A percentile compares a stretch with the other conserved stretches of the same genome.
phyloP scores from a whole-genome alignment of 371 early-diverging fungal species.

The Caulochytrium protostelioides region DNA sequence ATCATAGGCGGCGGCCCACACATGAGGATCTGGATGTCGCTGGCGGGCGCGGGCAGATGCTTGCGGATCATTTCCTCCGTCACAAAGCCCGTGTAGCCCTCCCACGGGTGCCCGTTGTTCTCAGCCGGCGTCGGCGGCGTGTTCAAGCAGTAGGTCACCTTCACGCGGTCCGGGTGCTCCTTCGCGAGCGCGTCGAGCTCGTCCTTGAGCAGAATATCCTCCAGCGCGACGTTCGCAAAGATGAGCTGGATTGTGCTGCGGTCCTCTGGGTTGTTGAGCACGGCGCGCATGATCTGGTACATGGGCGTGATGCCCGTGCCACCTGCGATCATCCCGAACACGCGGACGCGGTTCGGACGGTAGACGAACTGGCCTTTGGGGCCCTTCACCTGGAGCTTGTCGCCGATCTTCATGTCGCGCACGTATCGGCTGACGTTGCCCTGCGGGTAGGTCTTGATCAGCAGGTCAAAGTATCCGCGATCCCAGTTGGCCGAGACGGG shows the following conservation, averaged over 20 bases:
- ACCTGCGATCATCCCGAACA: slow-evolving; percentile 55
- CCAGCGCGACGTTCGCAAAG: slow-evolving; percentile 72
- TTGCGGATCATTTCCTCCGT: slow-evolving; percentile 55
- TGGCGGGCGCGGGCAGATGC: slow-evolving; percentile 32
- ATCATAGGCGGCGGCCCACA: slow-evolving; percentile 92
- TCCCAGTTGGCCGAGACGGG: slow-evolving; percentile 69
- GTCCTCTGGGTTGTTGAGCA: slow-evolving; percentile 61
- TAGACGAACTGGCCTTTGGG: slow-evolving; percentile 82
- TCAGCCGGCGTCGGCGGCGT: slow-evolving; percentile 7
- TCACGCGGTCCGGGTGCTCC: slow-evolving; percentile 47
- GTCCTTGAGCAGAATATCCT: slow-evolving; percentile 67
- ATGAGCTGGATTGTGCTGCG: slow-evolving; percentile 60
- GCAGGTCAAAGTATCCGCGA: slow-evolving; percentile 65
- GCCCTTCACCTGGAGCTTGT: slow-evolving; percentile 57
- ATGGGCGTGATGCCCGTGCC: slow-evolving; percentile 70
- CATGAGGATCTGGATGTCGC: slow-evolving; percentile 64
- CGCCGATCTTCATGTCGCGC: slow-evolving; percentile 49
- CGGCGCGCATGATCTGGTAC: slow-evolving; percentile 52
- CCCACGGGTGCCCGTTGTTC: slow-evolving; percentile 36
- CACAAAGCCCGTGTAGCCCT: slow-evolving; percentile 67
- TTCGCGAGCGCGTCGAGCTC: slow-evolving; percentile 57
- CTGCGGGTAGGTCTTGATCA: slow-evolving; percentile 74
- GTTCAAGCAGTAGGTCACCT: slow-evolving; percentile 59
- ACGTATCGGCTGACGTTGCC: slow-evolving; percentile 68
- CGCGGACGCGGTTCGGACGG: slow-evolving; percentile 52